phyloP scores from a whole-genome alignment of 2,329 filamentous ascomycete genomes.

The Tolypocladium pustulatum region DNA sequence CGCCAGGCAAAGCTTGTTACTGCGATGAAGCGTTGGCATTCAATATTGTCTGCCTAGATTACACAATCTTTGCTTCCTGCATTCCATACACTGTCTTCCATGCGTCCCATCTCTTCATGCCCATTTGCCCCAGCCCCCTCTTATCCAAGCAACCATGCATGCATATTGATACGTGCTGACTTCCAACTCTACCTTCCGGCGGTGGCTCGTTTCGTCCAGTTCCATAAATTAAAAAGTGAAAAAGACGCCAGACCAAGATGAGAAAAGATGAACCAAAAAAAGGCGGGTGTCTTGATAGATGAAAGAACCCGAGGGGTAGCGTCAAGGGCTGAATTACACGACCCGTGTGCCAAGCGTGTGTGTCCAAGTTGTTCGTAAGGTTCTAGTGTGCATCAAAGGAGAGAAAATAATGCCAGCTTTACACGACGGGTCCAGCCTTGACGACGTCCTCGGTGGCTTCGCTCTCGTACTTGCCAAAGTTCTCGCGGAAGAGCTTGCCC shows the following conservation, averaged over 20 bases:
- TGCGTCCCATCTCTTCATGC: neutral
- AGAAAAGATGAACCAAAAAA: neutral
- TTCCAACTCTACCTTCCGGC: neutral
- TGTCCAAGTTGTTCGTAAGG: neutral
- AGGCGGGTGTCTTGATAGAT: neutral
- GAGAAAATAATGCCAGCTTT: slow-evolving; percentile 5
- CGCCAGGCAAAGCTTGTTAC: neutral
- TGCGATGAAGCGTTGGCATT: neutral
- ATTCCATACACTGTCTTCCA: neutral
- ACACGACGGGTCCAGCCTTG: slow-evolving; percentile 46
- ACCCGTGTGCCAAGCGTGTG: neutral
- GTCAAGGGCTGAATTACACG: neutral
- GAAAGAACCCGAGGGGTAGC: neutral
- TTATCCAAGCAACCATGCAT: neutral
- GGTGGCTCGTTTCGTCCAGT: neutral
- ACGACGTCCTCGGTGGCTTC: slow-evolving; percentile 74
- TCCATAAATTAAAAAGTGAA: neutral
- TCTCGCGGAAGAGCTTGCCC: slow-evolving; percentile 81
- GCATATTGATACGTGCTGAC: neutral
- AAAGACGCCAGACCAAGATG: neutral
- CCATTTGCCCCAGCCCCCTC: neutral
- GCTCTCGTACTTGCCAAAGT: slow-evolving; percentile 91
- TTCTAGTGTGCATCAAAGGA: neutral
- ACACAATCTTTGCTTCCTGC: neutral
- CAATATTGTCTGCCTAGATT: neutral